Conservation (phyloP, 2,329 filamentous ascomycete species). For the Arthrobotrys sphaeroides region DNA sequence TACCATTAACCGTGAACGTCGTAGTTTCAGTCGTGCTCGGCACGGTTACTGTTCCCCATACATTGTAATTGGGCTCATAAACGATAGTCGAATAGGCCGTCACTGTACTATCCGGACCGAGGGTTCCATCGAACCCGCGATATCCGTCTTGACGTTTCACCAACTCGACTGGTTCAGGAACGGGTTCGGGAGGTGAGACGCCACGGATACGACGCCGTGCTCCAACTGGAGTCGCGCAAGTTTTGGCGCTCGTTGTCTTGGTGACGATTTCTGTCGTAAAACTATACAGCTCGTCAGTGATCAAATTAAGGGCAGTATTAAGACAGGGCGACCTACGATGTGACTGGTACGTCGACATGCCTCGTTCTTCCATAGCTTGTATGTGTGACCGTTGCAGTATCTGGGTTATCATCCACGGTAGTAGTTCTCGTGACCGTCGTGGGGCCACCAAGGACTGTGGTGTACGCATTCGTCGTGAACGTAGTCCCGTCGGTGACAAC, state of each 20-base stretch:
- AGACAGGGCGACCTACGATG: slow-evolving; percentile 8
- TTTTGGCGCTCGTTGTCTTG: slow-evolving; percentile 26
- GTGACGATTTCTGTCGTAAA: slow-evolving; percentile 1
- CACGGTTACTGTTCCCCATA: slow-evolving; percentile 12
- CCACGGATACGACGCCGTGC: background rate
- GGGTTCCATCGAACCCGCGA: slow-evolving; percentile 17
- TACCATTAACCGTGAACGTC: slow-evolving; percentile 12
- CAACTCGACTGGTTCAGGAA: background rate
- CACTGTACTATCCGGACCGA: background rate
- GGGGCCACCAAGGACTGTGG: background rate
- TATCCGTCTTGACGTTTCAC: slow-evolving; percentile 33
- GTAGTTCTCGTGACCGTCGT: slow-evolving; percentile 22
- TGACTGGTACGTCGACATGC: slow-evolving; percentile 31
- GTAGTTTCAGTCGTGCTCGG: background rate
- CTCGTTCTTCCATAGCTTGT: slow-evolving; percentile 34
- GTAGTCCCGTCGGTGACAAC: slow-evolving; percentile 16
- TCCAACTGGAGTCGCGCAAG: background rate
- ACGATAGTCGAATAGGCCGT: slow-evolving; percentile 24
- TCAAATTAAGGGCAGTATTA: background rate
- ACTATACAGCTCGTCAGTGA: background rate
- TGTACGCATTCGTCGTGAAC: background rate
- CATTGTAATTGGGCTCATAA: slow-evolving; percentile 17
- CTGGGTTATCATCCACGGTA: background rate
- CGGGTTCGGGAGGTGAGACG: background rate
- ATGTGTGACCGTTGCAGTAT: background rate